These are phyloP conservation scores for Hypoxylon sp. DNA, from an alignment of 2,329 filamentous ascomycete genomes.

Conservation along the genomic window DNA sequence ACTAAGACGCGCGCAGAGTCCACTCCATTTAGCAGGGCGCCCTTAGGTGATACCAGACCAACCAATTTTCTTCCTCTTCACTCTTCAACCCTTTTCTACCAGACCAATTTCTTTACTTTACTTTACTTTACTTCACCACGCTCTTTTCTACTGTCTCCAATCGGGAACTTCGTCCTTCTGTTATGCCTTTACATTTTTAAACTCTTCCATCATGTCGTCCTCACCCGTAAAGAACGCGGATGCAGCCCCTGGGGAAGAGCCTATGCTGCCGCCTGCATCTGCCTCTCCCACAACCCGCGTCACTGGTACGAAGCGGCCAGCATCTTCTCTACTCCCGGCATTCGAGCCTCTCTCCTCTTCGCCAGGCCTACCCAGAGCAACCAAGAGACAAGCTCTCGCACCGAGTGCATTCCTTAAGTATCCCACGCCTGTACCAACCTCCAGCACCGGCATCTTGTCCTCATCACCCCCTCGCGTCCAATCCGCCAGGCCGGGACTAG, in stretches of 20 bases:
- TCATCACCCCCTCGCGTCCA: conserved; percentile 76
- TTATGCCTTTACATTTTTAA: conserved; percentile 37
- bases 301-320: conserved; percentile 65
- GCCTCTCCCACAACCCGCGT: conserved; percentile 37
- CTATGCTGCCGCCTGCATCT: conserved; percentile 45
- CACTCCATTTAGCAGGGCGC: conserved; percentile 30
- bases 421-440: conserved; percentile 92
- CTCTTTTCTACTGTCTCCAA: conserved; percentile 14
- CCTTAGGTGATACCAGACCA: conserved; percentile 33
- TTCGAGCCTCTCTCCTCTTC: conserved; percentile 85
- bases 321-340: conserved; percentile 75
- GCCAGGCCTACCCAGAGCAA: conserved; percentile 71
- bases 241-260: conserved; percentile 46
- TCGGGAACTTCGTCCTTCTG: conserved; percentile 8
- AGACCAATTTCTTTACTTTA: conserved; percentile 25
- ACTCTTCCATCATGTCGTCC: conserved; percentile 38
- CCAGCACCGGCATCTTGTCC: conserved; percentile 88
- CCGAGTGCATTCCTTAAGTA: conserved; percentile 71
- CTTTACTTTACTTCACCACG: conserved; percentile 13
- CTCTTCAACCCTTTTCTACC: conserved; percentile 35
- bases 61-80: conserved; percentile 24
- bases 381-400: conserved; percentile 69
- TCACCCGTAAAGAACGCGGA: conserved; percentile 41
- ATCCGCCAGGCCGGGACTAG: conserved; percentile 56
- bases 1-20: conserved; percentile 37